Base-by-base conservation (phyloP, 2,329 filamentous ascomycete genomes). In the Remersonia thermophila region DNA sequence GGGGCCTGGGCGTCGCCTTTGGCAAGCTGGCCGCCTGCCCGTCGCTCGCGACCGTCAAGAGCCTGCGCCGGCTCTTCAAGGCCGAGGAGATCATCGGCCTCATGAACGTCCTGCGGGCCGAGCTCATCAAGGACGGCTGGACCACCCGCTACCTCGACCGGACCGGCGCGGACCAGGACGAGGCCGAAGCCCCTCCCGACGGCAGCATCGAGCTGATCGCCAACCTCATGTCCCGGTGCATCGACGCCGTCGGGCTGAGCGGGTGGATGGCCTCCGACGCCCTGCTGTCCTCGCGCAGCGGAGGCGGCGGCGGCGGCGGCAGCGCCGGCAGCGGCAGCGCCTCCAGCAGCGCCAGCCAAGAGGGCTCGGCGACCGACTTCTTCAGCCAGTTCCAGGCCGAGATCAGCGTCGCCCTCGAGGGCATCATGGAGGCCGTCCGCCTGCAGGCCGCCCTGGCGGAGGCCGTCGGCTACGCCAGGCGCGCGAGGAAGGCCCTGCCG, bases 101-200 rank as follows among this genome's bases (percentile, higher is more conserved):
- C 36, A 78, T 87, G 47, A 72, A 80, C 46, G 65, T 86, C 5
- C 65, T 89, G 20, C 75, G 82, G 38, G 67, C 80, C 44, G 80
- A 87, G 58, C 66, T 89, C 31, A 73, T 77, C 35, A 73, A 77
- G 45, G 82, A 82, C 39, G 77, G 78, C 23, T 89, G 83, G 83
- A 84, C 80, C 0, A 72, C 75, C 13, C 67, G 73, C 15, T 85
- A 86, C 55, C 59, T 82, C 27, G 79, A 82, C 47, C 57, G 61
- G 9, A 67, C 69, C 12, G 56, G 27, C 2, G 36, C 35, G 4
- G 43, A 47, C 63, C 35, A 39, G 10, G 40, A 45, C 13, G 47
- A 71, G 27, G 50, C 56, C 11, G 56, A 62, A 16, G 58, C 65
- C 3, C 71, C 75, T 0, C 73, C 78, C 14, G 77, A 85, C 48